Evolutionary conservation across 1,139 yeast species (phyloP), one percentile per base, ranked within the genome.

Genomic region (Kurtzmaniella quercitrusa): DNA sequence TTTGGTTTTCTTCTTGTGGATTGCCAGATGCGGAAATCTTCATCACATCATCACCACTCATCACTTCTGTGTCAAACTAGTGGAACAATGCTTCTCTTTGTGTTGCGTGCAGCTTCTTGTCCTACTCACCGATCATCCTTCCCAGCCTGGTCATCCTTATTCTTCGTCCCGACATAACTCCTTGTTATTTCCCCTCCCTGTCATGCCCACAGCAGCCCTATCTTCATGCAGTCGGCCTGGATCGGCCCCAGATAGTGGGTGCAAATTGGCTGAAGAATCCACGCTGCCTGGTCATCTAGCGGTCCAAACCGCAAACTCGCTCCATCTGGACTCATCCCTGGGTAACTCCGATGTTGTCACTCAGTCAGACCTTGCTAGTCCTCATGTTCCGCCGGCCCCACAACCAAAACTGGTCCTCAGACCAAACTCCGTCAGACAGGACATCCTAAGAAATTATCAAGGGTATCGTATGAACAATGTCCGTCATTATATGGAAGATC

Each of bases 401-500:
- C 11, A 3, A 41, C 27, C 29, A 12, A 19, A 38, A 37, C 15
- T 21, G 39, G 6, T 15, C 23, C 21, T 5, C 4, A 27, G 14
- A n/a, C 31, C 31, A 9, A 18, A 18, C 3, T 14, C 18, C 6
- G 4, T 31, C 8, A 41, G 44, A 37, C 34, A 27, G 8, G 21
- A 18, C 3, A 40, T 41, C 9, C 23, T 31, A 6, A 21, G 31
- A 10, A 38, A 38, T 21, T 37, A 27, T 40, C 25, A 21, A 36
- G 38, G 23, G 3, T 19, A 19, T 19, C 25, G 24, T 18, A 19
- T 36, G 2, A 37, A 19, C 11, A 16, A 14, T 4, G 60, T 76
- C 23, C 60, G 65, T 25, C 69, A 67, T 11, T 63, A 61, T 40
- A 71, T 79, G 76, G 85, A 80, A 50, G 78, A 75, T 16, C 60